phyloP scores from a whole-genome alignment of 768 basidiomycete species.

The Chalciporus chontae region DNA sequence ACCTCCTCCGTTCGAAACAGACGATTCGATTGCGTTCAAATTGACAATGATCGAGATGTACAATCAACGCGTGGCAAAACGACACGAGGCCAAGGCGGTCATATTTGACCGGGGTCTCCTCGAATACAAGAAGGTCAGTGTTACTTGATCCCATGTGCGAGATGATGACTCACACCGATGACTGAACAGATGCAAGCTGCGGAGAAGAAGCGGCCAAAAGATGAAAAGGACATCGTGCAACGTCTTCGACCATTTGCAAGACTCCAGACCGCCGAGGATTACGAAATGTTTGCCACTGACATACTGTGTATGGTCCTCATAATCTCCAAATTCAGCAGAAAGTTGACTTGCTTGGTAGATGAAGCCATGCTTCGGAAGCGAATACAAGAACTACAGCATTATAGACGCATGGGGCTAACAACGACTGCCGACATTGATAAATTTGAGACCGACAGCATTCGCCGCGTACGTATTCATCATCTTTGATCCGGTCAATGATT shows the following conservation, averaged over 20 bases:
- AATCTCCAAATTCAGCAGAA: background rate
- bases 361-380: slow-evolving; percentile 84
- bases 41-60: slow-evolving; percentile 88
- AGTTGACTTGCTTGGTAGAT: slow-evolving; percentile 44
- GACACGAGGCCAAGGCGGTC: slow-evolving; percentile 79
- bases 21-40: slow-evolving; percentile 84
- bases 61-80: slow-evolving; percentile 80
- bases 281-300: slow-evolving; percentile 83
- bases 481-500: background rate
- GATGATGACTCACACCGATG: background rate
- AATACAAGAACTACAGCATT: slow-evolving; percentile 89
- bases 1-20: slow-evolving; percentile 79
- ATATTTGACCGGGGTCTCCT: slow-evolving; percentile 90
- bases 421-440: slow-evolving; percentile 88
- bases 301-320: slow-evolving; percentile 68
- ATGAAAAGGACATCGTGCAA: slow-evolving; percentile 88
- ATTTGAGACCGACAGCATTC: slow-evolving; percentile 72
- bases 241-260: slow-evolving; percentile 88
- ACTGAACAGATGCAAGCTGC: slow-evolving; percentile 73
- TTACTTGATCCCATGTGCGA: background rate
- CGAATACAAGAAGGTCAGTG: slow-evolving; percentile 87
- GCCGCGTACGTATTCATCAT: slow-evolving; percentile 51
- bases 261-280: slow-evolving; percentile 88
- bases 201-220: slow-evolving; percentile 87
- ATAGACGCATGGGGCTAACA: slow-evolving; percentile 80